A percentile compares a stretch with the other conserved stretches of the same genome.
Evolutionary conservation across 352 stramenopile genomes (phyloP).

Genomic region (Phytophthora colocasiae): DNA sequence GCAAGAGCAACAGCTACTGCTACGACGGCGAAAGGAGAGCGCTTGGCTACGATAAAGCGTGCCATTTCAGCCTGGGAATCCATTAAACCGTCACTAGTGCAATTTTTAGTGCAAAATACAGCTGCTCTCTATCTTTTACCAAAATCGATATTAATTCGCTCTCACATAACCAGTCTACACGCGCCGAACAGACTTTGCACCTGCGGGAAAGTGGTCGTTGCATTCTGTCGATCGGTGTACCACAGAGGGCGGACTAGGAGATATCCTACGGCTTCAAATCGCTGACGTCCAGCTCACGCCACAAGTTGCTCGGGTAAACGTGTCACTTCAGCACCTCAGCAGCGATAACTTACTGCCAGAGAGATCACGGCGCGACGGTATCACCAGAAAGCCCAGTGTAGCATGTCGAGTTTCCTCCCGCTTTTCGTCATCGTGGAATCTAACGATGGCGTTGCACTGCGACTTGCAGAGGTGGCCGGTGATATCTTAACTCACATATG

Average conservation of each 20-base stretch:
- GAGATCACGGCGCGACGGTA: slow-evolving; percentile 5
- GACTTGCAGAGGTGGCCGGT: background rate
- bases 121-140: too few relatives aligned
- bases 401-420: background rate
- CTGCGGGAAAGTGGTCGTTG: too few relatives aligned
- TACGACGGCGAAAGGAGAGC: too few relatives aligned
- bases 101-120: too few relatives aligned
- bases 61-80: too few relatives aligned
- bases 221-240: too few relatives aligned
- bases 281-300: slow-evolving; percentile 3
- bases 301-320: slow-evolving; percentile 11
- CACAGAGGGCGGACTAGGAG: slow-evolving; percentile 12
- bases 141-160: too few relatives aligned
- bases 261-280: slow-evolving; percentile 34
- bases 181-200: too few relatives aligned
- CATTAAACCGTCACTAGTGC: too few relatives aligned
- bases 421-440: slow-evolving; percentile 1
- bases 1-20: too few relatives aligned
- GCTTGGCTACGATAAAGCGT: too few relatives aligned
- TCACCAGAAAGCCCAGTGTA: slow-evolving; percentile 5
- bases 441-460: background rate
- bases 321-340: slow-evolving; percentile 6
- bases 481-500: slow-evolving; percentile 9
- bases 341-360: background rate
- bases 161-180: too few relatives aligned